A percentile compares a stretch with the other conserved stretches of the same genome.
Conservation (phyloP, 306 rosid genomes). For the Quercus dentata region DNA sequence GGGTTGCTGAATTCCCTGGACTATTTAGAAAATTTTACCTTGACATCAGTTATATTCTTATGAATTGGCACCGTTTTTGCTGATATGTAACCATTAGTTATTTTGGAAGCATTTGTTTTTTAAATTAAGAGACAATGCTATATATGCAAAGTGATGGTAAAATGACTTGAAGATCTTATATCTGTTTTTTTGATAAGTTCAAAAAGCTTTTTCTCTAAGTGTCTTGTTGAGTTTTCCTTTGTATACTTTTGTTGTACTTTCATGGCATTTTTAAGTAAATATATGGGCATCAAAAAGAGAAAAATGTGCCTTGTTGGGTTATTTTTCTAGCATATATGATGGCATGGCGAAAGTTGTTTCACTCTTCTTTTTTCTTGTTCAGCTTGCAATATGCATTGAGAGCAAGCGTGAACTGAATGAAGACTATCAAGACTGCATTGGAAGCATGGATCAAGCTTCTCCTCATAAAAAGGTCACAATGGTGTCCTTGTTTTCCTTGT, state of each 20-base stretch:
- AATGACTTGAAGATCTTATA: neutral
- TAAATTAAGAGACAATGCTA: neutral
- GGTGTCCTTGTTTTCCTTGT: slow-evolving; percentile 13
- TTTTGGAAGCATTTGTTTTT: neutral
- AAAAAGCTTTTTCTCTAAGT: neutral
- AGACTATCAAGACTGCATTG: slow-evolving; percentile 91
- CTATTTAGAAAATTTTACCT: neutral
- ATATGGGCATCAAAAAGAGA: neutral
- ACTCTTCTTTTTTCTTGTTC: slow-evolving; percentile 29
- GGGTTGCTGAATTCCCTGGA: neutral
- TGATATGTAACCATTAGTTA: neutral
- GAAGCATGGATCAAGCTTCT: slow-evolving; percentile 62
- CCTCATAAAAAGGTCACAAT: slow-evolving; percentile 50
- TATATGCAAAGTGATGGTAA: neutral
- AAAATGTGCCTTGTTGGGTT: neutral
- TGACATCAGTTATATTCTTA: neutral
- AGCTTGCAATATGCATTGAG: slow-evolving; percentile 95
- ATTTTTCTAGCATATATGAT: slow-evolving; percentile 3
- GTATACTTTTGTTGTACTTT: neutral
- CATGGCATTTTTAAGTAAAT: neutral
- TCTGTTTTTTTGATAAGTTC: neutral
- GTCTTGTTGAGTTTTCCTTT: neutral
- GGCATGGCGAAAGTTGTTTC: slow-evolving; percentile 17
- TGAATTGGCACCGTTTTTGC: neutral
- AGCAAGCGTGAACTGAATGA: slow-evolving; percentile 62